Conservation (phyloP, 352 stramenopile species). For the Globisporangium nagaii region DNA sequence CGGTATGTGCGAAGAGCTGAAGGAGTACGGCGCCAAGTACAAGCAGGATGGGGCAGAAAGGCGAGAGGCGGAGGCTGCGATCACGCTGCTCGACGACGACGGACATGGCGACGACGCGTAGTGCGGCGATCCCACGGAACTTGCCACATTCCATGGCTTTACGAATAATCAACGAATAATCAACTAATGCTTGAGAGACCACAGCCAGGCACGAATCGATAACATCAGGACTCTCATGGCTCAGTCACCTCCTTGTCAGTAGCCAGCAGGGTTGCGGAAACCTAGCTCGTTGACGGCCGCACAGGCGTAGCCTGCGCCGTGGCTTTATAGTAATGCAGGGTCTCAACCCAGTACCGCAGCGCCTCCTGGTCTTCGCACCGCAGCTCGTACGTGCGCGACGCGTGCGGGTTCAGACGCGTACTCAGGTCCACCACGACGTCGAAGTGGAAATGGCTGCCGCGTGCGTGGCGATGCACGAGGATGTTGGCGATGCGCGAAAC, state of each 20-base stretch:
- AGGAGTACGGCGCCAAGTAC: constrained; percentile 55
- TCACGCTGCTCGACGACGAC: constrained; percentile 10
- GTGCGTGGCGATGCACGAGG: constrained; percentile 32
- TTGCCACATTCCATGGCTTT: background rate
- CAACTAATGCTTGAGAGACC: background rate
- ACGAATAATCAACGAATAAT: background rate
- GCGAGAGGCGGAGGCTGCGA: constrained; percentile 14
- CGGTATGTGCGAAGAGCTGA: constrained; percentile 53
- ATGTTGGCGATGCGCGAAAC: constrained; percentile 55
- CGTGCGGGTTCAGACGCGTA: constrained; percentile 52
- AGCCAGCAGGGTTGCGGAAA: too few relatives aligned
- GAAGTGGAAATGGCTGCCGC: constrained; percentile 47
- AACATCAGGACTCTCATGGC: too few relatives aligned
- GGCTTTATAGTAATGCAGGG: constrained; percentile 58
- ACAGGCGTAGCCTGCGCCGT: constrained; percentile 33
- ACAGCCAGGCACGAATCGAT: too few relatives aligned
- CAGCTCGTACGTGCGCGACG: constrained; percentile 62
- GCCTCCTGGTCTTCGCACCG: constrained; percentile 48
- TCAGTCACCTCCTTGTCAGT: too few relatives aligned
- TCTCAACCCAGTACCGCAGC: constrained; percentile 65
- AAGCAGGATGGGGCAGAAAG: constrained; percentile 6
- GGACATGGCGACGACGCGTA: background rate
- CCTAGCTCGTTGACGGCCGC: constrained; percentile 33
- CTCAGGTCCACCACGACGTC: constrained; percentile 67
- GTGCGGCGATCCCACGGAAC: background rate